Evolutionary conservation across 805 yeast species (phyloP).

Genomic region (Cyberlindnera xylosilytica): DNA sequence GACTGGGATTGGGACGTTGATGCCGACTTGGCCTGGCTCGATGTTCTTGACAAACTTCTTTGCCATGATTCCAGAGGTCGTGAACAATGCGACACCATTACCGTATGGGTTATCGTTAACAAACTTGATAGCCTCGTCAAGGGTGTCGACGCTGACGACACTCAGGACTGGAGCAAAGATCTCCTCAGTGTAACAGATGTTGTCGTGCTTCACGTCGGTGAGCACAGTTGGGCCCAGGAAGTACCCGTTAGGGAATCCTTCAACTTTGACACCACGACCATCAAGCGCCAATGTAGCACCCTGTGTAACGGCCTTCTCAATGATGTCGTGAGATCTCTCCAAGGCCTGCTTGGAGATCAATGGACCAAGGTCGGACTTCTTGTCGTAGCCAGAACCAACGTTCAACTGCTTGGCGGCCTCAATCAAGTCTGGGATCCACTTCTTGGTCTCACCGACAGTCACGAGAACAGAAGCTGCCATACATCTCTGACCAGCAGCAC

Average conservation of each 20-base stretch:
- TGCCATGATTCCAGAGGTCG: slow-evolving; percentile 66
- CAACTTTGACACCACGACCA: slow-evolving; percentile 51
- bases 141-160: slow-evolving; percentile 58
- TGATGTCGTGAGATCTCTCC: slow-evolving; percentile 49
- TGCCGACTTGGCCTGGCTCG: slow-evolving; percentile 75
- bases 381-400: slow-evolving; percentile 64
- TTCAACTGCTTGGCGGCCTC: slow-evolving; percentile 53
- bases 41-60: slow-evolving; percentile 66
- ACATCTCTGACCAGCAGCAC: slow-evolving; percentile 83
- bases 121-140: slow-evolving; percentile 67
- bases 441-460: slow-evolving; percentile 59
- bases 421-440: slow-evolving; percentile 61
- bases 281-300: slow-evolving; percentile 64
- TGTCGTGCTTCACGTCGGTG: slow-evolving; percentile 58
- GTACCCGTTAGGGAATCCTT: slow-evolving; percentile 57
- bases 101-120: slow-evolving; percentile 65
- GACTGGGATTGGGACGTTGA: slow-evolving; percentile 77
- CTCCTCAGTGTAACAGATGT: slow-evolving; percentile 67
- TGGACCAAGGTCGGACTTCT: slow-evolving; percentile 66
- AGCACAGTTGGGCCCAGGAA: slow-evolving; percentile 72
- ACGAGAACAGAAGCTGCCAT: slow-evolving; percentile 77
- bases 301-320: slow-evolving; percentile 46
- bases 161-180: slow-evolving; percentile 73
- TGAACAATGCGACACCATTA: slow-evolving; percentile 69
- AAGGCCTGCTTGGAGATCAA: slow-evolving; percentile 58